Conservation (phyloP, 2,329 filamentous ascomycete genomes). For the Colletotrichum musae region DNA sequence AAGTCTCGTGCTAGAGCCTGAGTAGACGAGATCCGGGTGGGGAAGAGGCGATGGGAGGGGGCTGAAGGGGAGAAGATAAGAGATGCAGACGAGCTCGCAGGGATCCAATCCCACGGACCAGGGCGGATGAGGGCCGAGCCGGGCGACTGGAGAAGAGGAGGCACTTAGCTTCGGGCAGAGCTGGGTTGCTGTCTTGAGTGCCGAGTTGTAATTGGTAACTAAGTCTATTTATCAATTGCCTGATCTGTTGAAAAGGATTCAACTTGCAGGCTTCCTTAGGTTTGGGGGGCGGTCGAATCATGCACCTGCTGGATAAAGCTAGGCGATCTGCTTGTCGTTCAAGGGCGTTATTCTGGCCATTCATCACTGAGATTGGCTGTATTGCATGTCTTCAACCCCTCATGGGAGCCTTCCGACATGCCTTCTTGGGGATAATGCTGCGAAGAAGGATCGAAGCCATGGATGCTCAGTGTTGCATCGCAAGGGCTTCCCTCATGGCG, state of each 20-base stretch:
- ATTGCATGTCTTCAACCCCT: constrained; percentile 4
- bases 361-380: not conserved
- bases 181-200: not conserved
- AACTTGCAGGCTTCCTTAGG: not conserved
- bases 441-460: constrained; percentile 20
- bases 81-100: not conserved
- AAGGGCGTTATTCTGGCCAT: not conserved
- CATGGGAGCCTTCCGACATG: constrained; percentile 6
- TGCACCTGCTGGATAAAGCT: constrained; percentile 27
- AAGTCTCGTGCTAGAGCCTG: not conserved
- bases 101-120: not conserved
- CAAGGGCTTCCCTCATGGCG: too few relatives aligned
- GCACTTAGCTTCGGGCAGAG: not conserved
- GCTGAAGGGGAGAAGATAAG: not conserved
- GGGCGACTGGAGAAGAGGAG: not conserved
- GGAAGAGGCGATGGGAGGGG: not conserved
- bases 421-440: constrained; percentile 7
- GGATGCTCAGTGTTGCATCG: constrained; percentile 6
- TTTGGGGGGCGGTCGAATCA: not conserved
- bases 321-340: not conserved
- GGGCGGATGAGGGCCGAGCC: not conserved
- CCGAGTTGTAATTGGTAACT: not conserved
- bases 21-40: not conserved
- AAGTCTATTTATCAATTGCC: not conserved
- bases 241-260: not conserved